Percentiles rank a stretch among this genome's conserved stretches.
These are phyloP conservation scores for Pyrus bretschneideri DNA, from an alignment of 306 rosid genomes.

Conservation along the genomic window DNA sequence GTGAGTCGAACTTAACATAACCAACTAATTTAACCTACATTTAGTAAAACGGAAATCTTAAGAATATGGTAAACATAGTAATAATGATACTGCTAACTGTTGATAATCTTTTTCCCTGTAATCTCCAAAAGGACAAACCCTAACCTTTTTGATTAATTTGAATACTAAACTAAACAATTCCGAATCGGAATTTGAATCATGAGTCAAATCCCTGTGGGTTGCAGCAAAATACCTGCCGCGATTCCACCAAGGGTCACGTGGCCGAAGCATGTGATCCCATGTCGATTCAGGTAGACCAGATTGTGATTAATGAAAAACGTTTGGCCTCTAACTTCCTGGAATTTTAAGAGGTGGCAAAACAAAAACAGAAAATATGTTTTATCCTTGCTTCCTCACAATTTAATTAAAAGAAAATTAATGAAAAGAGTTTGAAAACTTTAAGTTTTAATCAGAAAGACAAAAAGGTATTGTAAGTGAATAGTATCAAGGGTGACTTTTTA, in stretches of 20 bases:
- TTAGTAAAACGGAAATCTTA: too few species aligned
- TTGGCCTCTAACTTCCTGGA: background rate
- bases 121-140: background rate
- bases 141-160: background rate
- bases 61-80: too few species aligned
- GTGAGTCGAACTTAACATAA: too few species aligned
- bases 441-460: accelerated
- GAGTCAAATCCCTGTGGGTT: background rate
- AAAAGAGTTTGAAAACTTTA: accelerated
- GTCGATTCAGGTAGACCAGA: background rate
- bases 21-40: too few species aligned
- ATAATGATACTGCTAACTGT: background rate
- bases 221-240: background rate
- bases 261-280: background rate
- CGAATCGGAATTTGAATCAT: background rate
- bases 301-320: background rate
- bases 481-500: accelerated
- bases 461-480: too few species aligned
- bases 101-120: background rate
- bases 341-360: background rate
- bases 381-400: background rate
- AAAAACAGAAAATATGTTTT: background rate
- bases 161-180: background rate
- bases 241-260: background rate
- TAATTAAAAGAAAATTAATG: too few species aligned